Percentiles rank a stretch among this genome's conserved stretches.
Evolutionary conservation across 163 green algal species (phyloP).

Genomic region (Coccomyxa subellipsoidea): DNA sequence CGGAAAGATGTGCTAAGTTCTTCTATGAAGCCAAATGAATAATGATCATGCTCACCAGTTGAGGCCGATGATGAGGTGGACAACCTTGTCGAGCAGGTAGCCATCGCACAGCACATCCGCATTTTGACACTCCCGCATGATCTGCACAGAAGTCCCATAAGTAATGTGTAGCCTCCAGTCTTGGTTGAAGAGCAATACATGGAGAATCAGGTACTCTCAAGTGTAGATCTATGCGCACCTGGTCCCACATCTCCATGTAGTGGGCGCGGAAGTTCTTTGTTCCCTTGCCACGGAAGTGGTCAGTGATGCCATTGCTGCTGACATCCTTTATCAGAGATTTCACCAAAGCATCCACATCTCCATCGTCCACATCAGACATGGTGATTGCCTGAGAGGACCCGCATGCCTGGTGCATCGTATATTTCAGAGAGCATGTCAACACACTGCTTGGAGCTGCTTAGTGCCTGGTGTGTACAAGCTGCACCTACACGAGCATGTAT

Average conservation of each 20-base stretch:
- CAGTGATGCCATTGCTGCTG: constrained; percentile 43
- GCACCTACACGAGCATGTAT: background rate
- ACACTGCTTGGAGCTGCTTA: background rate
- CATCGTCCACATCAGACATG: constrained; percentile 61
- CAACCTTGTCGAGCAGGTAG: constrained; percentile 50
- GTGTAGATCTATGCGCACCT: background rate
- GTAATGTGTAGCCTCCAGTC: too few species aligned
- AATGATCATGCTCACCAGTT: constrained; percentile 38
- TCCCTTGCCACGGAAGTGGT: constrained; percentile 41
- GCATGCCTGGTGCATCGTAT: too few species aligned
- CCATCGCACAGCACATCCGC: constrained; percentile 47
- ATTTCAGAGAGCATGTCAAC: constrained; percentile 2
- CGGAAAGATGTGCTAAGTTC: too few species aligned
- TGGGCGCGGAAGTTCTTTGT: constrained; percentile 37
- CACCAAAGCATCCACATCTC: constrained; percentile 61
- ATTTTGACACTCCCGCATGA: constrained; percentile 39
- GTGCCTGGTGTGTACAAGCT: background rate
- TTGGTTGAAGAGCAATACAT: too few species aligned
- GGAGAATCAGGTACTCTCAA: background rate
- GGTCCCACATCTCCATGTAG: constrained; percentile 66
- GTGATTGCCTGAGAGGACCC: constrained; percentile 49
- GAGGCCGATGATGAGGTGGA: constrained; percentile 47
- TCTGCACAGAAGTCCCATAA: constrained; percentile 2
- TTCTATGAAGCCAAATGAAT: background rate
- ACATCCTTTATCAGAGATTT: constrained; percentile 37